These are phyloP conservation scores for Chaetomium olivaceum DNA, from an alignment of 2,329 filamentous ascomycete genomes.

Conservation along the genomic window DNA sequence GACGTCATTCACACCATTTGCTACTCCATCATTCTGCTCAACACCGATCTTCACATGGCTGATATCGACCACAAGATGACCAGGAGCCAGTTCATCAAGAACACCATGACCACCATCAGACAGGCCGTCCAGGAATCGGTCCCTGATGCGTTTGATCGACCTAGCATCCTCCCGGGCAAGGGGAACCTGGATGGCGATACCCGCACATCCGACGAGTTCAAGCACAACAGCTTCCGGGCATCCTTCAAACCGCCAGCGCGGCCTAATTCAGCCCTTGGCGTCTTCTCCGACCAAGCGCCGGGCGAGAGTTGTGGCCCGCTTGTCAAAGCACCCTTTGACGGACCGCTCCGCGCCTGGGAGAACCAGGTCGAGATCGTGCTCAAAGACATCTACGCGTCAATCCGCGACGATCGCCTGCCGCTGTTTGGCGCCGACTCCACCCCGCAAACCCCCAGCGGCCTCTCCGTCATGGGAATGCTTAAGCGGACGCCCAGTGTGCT, in stretches of 20 bases:
- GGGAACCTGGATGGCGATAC: slow-evolving; percentile 40
- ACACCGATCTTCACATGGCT: slow-evolving; percentile 92
- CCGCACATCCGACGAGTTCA: slow-evolving; percentile 42
- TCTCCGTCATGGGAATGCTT: slow-evolving; percentile 75
- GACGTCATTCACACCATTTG: slow-evolving; percentile 97
- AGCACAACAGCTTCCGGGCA: slow-evolving; percentile 44
- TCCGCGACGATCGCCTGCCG: slow-evolving; percentile 82
- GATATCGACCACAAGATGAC: slow-evolving; percentile 98
- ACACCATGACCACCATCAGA: slow-evolving; percentile 87
- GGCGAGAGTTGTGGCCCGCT: slow-evolving; percentile 69
- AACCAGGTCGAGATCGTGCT: slow-evolving; percentile 85
- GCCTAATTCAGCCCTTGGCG: slow-evolving; percentile 46
- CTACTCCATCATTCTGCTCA: slow-evolving; percentile 92
- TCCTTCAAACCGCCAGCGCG: slow-evolving; percentile 55
- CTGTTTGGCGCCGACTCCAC: slow-evolving; percentile 69
- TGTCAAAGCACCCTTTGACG: slow-evolving; percentile 74
- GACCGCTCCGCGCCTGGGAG: slow-evolving; percentile 79
- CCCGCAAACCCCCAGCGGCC: slow-evolving; percentile 56
- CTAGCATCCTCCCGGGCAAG: slow-evolving; percentile 53
- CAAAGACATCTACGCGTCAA: slow-evolving; percentile 88
- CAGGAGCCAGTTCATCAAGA: slow-evolving; percentile 88
- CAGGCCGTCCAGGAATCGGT: slow-evolving; percentile 73
- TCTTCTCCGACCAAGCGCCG: slow-evolving; percentile 39
- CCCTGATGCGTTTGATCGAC: slow-evolving; percentile 64
- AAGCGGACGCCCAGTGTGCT: slow-evolving; percentile 87